Evolutionary conservation across 768 basidiomycete species (phyloP), one percentile per base, ranked within the genome.

Genomic region (Podaxis pistillaris): DNA sequence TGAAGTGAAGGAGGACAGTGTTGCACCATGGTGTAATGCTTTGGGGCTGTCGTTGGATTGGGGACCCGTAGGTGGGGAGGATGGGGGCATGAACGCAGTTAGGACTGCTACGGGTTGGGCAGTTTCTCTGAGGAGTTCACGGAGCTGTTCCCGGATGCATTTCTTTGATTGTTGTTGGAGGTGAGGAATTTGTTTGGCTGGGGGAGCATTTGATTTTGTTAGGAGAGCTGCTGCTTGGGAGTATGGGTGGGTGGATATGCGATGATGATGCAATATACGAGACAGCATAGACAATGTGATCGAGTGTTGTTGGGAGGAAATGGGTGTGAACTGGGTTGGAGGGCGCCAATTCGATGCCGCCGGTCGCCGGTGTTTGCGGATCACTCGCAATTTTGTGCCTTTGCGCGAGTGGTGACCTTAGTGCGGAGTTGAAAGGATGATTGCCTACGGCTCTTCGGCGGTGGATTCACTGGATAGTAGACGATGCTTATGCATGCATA

Each of bases 1-100:
- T 30, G 94, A 94, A 22, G 93, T 87, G 72, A 98, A 94, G 0
- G 94, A 96, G 8, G 96, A 96, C 36, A 98, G 81, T 0, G 96
- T 98, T 22, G 94, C 94, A 66, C 96, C 95, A 73, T 97, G 95
- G 69, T 83, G 46, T n/a, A 56, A 22, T 61, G 44, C 22, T 49
- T 58, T 38, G 44, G 40, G 22, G 53, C 52, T 56, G 56, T 46
- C 6, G 17, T 4, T 54, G n/a, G 51, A 56, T 41, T 4, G 47
- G 15, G 30, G 50, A 11, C 19, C 40, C 12, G 56, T 51, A 30
- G 6, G 49, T 6, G 60, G 49, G 53, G 67, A 53, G 47, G 64
- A 47, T 22, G 70, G 64, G n/a, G 81, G 85, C 78, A 89, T 82
- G 67, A 81, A 73, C 1, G 91, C 85, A 2, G 94, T 93, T 65